Evolutionary conservation across 768 basidiomycete genomes (phyloP), one percentile per base, ranked within the genome.

Genomic region (Leucocoprinus sp.): DNA sequence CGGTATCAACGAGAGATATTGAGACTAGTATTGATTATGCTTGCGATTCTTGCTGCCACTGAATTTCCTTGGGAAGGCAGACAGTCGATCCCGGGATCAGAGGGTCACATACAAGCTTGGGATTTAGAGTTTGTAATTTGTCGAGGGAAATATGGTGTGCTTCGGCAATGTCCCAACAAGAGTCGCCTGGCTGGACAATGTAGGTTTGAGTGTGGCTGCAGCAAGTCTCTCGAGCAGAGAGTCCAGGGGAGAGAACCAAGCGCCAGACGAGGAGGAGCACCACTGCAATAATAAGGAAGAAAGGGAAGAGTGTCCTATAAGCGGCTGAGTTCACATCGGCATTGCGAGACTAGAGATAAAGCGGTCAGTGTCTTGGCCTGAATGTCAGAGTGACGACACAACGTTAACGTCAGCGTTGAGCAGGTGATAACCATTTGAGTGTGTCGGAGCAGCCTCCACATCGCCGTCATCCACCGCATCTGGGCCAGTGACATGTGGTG

Each of bases 281-380:
- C 43, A 78, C 80, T 8, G 73, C 76, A 34, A 84, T 71, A 39
- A 83, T 71, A 47, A 85, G 76, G 66, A 84, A 80, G 65, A 84
- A 85, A 5, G 82, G 82, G 55, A 82, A 79, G 5, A 85, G 67
- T 0, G 78, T 71, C 18, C 75, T 72, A 54, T 83, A 83, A 5
- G 76, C 66, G 8, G 61, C 57, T n/a, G 66, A 55, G 43, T 66
- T 68, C 39, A 64, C 54, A 49, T 55, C 50, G 6, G 60, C 54
- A 34, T 60, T 60, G 42, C 59, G 50, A 18, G 48, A 48, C 58
- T 61, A 50, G 5, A 50, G 5, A 43, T 35, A 24, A 24, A 18
- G n/a, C 37, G 36, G 24, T 38, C 27, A 46, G 42, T 37, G 18
- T 14, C 27, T 23, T 28, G 29, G 33, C 31, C 15, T 44, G 40